Percentiles rank a stretch among this genome's conserved stretches.
Conservation (phyloP, 2,329 filamentous ascomycete genomes). For the Zymoseptoria tritici region DNA sequence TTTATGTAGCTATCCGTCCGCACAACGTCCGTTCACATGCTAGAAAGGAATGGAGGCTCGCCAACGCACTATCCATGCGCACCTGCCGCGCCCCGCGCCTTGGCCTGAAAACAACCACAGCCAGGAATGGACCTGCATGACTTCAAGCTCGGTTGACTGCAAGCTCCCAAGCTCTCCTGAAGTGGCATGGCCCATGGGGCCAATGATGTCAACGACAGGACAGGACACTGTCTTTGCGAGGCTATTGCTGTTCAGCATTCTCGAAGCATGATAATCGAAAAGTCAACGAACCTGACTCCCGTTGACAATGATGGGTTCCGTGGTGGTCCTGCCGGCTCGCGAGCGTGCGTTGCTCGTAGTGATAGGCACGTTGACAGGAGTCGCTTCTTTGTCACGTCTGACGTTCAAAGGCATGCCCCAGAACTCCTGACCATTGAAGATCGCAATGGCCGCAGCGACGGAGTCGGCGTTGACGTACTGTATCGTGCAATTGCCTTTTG, state of each 20-base stretch:
- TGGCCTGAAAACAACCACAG: not conserved
- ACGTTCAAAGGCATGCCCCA: slow-evolving; percentile 22
- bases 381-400: slow-evolving; percentile 20
- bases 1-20: not conserved
- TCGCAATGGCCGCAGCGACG: slow-evolving; percentile 20
- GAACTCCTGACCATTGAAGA: slow-evolving; percentile 19
- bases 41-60: not conserved
- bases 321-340: slow-evolving; percentile 1
- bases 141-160: not conserved
- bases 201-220: not conserved
- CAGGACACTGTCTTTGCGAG: slow-evolving; percentile 8
- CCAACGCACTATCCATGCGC: not conserved
- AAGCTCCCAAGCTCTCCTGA: not conserved
- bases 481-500: slow-evolving; percentile 25
- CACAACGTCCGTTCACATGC: not conserved
- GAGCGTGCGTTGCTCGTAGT: not conserved
- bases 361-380: slow-evolving; percentile 16
- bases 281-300: slow-evolving; percentile 16
- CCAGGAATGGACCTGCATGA: not conserved
- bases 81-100: not conserved
- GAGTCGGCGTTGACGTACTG: slow-evolving; percentile 20
- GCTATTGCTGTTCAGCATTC: not conserved
- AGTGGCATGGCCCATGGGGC: not conserved
- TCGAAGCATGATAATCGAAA: not conserved
- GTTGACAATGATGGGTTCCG: slow-evolving; percentile 18